A percentile compares a stretch with the other conserved stretches of the same genome.
Conservation (phyloP, 345 rosid species). For the Draba incana region DNA sequence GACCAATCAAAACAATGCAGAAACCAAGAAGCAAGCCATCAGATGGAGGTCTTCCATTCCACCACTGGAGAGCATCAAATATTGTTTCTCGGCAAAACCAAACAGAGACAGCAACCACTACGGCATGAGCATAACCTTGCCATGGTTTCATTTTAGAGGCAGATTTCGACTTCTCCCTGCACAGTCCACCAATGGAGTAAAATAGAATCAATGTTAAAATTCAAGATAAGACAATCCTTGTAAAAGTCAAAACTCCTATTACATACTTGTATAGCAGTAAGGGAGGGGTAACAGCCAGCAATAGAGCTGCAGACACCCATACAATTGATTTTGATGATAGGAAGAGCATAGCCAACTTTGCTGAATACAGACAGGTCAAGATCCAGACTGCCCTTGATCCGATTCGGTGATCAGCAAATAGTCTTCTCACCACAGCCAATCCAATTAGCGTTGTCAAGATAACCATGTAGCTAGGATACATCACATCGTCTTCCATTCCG, state of each 20-base stretch:
- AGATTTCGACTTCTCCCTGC: constrained; percentile 81
- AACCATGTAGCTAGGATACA: constrained; percentile 99
- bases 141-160: constrained; percentile 94
- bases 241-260: constrained; percentile 12
- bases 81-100: constrained; percentile 98
- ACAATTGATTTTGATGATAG: constrained; percentile 81
- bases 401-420: constrained; percentile 71
- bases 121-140: constrained; percentile 93
- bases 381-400: constrained; percentile 90
- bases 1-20: constrained; percentile 78
- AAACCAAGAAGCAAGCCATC: constrained; percentile 95
- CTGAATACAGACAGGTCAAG: constrained; percentile 83
- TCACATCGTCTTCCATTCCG: constrained; percentile 93
- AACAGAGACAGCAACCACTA: constrained; percentile 79
- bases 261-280: constrained; percentile 89
- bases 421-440: constrained; percentile 81
- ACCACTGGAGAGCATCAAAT: constrained; percentile 96
- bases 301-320: constrained; percentile 83
- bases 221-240: constrained; percentile 6
- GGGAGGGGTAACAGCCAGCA: constrained; percentile 90
- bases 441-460: constrained; percentile 83
- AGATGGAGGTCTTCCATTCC: constrained; percentile 92
- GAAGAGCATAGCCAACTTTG: constrained; percentile 93
- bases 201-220: constrained; percentile 1
- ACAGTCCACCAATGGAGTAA: constrained; percentile 39